Evolutionary conservation across 345 rosid genomes (phyloP).

Genomic region (Syzygium grande): DNA sequence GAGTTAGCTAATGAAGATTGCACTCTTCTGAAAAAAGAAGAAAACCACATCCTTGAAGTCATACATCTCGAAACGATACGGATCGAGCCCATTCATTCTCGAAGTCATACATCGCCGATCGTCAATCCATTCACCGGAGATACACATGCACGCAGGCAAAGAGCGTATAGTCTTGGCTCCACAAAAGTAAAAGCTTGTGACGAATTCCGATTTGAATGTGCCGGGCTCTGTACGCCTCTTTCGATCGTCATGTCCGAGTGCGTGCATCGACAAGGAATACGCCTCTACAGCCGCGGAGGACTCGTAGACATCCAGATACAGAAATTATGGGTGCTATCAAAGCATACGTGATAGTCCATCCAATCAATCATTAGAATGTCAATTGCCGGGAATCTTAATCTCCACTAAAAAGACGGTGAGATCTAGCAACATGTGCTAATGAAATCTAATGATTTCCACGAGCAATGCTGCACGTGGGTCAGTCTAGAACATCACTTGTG

Average conservation of each 20-base stretch:
- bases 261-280: neutral
- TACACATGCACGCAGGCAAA: neutral
- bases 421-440: neutral
- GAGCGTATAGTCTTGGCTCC: neutral
- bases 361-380: neutral
- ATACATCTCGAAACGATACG: neutral
- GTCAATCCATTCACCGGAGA: neutral
- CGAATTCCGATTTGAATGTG: neutral
- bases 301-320: neutral
- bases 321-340: neutral
- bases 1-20: too few relatives aligned
- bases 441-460: neutral
- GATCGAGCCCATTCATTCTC: neutral
- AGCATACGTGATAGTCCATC: neutral
- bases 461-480: neutral
- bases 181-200: neutral
- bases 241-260: neutral
- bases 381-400: neutral
- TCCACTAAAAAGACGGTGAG: neutral
- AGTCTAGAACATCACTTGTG: neutral
- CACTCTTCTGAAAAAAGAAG: too few relatives aligned
- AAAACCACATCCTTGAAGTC: neutral
- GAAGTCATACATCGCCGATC: neutral
- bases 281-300: neutral
- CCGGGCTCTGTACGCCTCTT: neutral